Percentiles rank a stretch among this genome's conserved stretches.
These are phyloP conservation scores for Calocera viscosa DNA, from an alignment of 768 basidiomycete genomes.

Conservation along the genomic window DNA sequence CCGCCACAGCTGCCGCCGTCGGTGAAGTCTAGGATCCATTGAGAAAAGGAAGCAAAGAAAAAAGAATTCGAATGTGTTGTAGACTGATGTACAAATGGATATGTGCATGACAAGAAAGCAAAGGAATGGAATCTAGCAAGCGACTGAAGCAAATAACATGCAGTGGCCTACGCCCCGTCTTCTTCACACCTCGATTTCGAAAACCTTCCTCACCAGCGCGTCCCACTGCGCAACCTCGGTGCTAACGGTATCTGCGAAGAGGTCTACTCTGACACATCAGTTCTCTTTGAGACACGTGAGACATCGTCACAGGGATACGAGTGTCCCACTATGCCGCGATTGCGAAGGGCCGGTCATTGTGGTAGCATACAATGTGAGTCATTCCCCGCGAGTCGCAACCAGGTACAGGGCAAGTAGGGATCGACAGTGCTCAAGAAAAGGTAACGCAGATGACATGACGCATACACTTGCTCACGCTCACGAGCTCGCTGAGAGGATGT, in stretches of 20 bases:
- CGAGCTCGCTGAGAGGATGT: background rate
- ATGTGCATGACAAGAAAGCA: background rate
- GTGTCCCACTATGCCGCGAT: no score
- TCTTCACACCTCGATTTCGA: background rate
- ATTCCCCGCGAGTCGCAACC: no score
- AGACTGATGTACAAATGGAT: background rate
- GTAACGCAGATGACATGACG: no score
- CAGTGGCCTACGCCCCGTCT: no score
- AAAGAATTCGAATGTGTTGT: background rate
- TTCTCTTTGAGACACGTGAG: background rate
- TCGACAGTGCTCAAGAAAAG: no score
- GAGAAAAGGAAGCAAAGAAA: background rate
- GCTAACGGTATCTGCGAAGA: background rate
- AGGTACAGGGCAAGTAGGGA: no score
- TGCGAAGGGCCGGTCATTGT: no score
- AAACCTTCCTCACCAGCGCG: background rate
- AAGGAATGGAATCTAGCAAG: no score
- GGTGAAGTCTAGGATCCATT: background rate
- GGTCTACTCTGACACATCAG: background rate
- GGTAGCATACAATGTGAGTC: no score
- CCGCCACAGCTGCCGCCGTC: slow-evolving; percentile 12
- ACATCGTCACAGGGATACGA: no score
- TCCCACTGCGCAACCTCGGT: background rate
- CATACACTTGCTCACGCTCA: background rate
- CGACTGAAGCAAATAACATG: background rate